Base-by-base conservation (phyloP, 257 asterid species). In the Solanum peruvianum region DNA sequence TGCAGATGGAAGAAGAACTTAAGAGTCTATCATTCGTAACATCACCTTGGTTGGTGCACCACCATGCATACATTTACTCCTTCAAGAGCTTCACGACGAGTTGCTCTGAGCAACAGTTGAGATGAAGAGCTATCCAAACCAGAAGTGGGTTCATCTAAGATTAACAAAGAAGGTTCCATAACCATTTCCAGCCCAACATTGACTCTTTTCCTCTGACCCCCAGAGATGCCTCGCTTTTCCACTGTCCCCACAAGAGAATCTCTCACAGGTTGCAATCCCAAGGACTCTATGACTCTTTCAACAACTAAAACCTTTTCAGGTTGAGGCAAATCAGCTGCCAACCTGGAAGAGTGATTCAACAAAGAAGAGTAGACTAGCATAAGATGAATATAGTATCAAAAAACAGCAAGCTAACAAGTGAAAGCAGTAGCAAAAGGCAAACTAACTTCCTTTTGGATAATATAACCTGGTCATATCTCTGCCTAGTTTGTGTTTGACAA, bases 121-220 rank as follows among this genome's bases (percentile, higher is more conserved):
- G 99, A 97, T 70, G 99, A 97, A 85, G 98, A 94, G 89, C 99
- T 97, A 89, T 97, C 99, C 90, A 96, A 92, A 72, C 99, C 99
- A 60, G 99, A 95, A n/a, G 99, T 97, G 52, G 99, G 99, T 88
- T 97, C 99, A 87, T 97, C 99, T 89, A 97, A 92, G 92, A 97
- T 96, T 90, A 97, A 89, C 78, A 97, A 93, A 3, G 99, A 97
- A 88, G 99, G 99, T 86, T 97, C 99, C 98, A 97, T 97, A 44
- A 97, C 99, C 99, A 97, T 96, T 91, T 97, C 99, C 27, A 97
- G 91, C 83, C 99, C 99, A 45, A 97, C 99, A 88, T 97, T 97
- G 70, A 96, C 99, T 90, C 99, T 89, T 91, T 97, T 97, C 91
- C 96, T 95, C 90, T 96, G 99, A 44, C 99, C 99, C 67, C 99